Evolutionary conservation across 768 basidiomycete species (phyloP).

Genomic region (Sporobolomyces roseus): DNA sequence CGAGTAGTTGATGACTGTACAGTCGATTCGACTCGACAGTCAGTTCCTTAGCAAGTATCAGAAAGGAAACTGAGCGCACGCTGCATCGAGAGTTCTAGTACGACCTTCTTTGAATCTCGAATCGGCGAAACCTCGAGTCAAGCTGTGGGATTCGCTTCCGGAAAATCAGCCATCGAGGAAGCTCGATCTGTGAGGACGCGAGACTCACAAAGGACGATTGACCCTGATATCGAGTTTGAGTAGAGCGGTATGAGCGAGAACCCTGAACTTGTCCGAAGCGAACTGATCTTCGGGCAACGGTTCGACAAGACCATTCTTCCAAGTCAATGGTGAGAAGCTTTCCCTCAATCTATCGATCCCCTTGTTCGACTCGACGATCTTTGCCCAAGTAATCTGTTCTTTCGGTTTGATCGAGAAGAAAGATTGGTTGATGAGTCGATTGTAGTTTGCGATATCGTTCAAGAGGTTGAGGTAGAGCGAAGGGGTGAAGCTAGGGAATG

Average conservation of each 20-base stretch:
- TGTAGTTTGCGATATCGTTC: constrained; percentile 9
- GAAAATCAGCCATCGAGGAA: too few species aligned
- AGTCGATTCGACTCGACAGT: too few species aligned
- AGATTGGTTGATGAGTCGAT: constrained; percentile 6
- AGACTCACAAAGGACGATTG: constrained; percentile 36
- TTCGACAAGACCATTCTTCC: not conserved
- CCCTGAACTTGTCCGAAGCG: constrained; percentile 24
- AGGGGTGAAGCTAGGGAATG: constrained; percentile 27
- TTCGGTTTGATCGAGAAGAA: constrained; percentile 23
- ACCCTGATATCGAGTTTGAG: constrained; percentile 27
- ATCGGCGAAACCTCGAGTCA: constrained; percentile 33
- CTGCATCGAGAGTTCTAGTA: constrained; percentile 8
- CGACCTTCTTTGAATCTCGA: constrained; percentile 6
- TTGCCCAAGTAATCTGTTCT: not conserved
- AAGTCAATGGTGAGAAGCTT: constrained; percentile 16
- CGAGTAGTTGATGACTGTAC: constrained; percentile 14
- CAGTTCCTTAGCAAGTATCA: not conserved
- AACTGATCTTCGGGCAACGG: constrained; percentile 15
- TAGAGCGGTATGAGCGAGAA: constrained; percentile 13
- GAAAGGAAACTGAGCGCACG: constrained; percentile 19
- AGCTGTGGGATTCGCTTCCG: constrained; percentile 6
- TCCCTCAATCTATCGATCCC: constrained; percentile 24
- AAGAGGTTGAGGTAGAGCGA: constrained; percentile 14
- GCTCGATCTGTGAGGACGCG: too few species aligned
- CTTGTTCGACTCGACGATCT: constrained; percentile 24